These are phyloP conservation scores for Globisporangium acanthophoron DNA, from an alignment of 352 stramenopile species.

Conservation along the genomic window DNA sequence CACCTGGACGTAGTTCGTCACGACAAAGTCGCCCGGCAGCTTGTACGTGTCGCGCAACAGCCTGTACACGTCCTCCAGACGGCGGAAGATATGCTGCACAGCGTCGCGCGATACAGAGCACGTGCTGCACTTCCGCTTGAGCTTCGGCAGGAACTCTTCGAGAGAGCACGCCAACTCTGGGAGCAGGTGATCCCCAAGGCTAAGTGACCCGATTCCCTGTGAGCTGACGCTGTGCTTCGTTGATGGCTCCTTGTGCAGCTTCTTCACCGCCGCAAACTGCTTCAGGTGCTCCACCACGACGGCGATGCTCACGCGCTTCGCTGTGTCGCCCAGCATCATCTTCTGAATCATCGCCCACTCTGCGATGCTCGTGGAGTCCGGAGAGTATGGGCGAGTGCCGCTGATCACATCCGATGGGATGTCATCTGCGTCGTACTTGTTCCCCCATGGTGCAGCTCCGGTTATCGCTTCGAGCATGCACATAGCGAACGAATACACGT, in stretches of 20 bases:
- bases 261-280: not conserved
- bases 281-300: not conserved
- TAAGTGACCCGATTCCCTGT: not conserved
- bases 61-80: not conserved
- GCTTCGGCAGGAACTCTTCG: not conserved
- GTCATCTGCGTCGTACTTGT: not conserved
- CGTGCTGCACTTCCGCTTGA: not conserved
- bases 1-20: not conserved
- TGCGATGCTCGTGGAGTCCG: too few species aligned
- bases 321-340: not conserved
- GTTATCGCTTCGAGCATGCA: slow-evolving; percentile 3
- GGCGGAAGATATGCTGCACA: not conserved
- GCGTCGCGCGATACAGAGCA: not conserved
- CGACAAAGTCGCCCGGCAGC: not conserved
- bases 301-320: not conserved
- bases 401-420: not conserved
- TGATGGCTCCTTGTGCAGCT: not conserved
- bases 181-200: not conserved
- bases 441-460: not conserved
- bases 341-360: not conserved
- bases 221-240: not conserved
- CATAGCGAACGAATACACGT: slow-evolving; percentile 2
- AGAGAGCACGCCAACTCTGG: not conserved
- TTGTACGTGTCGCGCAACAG: not conserved
- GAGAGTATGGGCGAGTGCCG: not conserved